These are phyloP conservation scores for Miscanthus lutarioriparius DNA, from an alignment of 176 grass and related monocot genomes.

Conservation along the genomic window DNA sequence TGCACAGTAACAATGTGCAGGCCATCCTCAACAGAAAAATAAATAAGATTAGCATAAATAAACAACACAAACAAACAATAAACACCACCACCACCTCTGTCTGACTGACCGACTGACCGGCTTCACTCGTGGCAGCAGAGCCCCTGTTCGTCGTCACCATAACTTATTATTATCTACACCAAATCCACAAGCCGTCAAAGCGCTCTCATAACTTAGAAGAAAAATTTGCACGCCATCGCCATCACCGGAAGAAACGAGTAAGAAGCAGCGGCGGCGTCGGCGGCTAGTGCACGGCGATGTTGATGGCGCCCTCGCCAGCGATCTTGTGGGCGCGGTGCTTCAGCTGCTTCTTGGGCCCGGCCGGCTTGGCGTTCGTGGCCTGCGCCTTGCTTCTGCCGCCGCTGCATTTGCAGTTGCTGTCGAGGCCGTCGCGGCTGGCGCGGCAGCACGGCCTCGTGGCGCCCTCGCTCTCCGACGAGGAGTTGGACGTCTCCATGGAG, in stretches of 20 bases:
- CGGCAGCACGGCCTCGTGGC: conserved; percentile 43
- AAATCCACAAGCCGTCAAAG: conserved; percentile 20
- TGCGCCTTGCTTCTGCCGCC: conserved; percentile 30
- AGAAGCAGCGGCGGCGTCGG: no score
- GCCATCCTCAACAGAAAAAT: conserved; percentile 28
- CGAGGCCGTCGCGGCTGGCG: conserved; percentile 55
- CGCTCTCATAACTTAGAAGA: conserved; percentile 42
- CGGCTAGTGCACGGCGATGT: conserved; percentile 73
- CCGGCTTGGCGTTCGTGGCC: conserved; percentile 11
- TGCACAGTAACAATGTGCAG: conserved; percentile 15
- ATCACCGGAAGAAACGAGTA: not conserved
- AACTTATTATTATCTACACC: conserved; percentile 47
- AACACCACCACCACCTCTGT: conserved; percentile 14
- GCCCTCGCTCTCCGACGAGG: conserved; percentile 57
- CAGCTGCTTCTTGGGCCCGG: conserved; percentile 40
- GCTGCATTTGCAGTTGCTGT: conserved; percentile 42
- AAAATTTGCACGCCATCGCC: not conserved
- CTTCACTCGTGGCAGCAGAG: conserved; percentile 13
- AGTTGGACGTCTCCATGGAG: conserved; percentile 55
- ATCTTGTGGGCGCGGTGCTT: conserved; percentile 58
- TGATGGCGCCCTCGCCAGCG: conserved; percentile 49
- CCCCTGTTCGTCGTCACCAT: conserved; percentile 31
- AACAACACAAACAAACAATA: not conserved
- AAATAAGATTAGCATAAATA: conserved; percentile 40
- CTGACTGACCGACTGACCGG: not conserved